Evolutionary conservation across 352 stramenopile species (phyloP), one percentile per base, ranked within the genome.

Genomic region (Saprolegnia diclina): DNA sequence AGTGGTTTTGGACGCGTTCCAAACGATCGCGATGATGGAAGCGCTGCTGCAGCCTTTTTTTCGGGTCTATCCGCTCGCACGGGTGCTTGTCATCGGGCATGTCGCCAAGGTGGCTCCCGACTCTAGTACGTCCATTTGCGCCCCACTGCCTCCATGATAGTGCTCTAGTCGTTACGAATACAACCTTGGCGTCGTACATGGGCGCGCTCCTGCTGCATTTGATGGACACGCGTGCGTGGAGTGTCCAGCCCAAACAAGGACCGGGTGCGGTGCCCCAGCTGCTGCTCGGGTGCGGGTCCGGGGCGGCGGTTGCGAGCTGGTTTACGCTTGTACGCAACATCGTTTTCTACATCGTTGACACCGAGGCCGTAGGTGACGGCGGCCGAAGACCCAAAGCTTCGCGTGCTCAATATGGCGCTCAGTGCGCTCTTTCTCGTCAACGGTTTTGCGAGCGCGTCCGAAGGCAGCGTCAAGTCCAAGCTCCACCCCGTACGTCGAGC

Each of bases 191-290:
- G 9, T 55, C 61, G 19, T 76, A 56, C 9, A 90, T 90, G 59
- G 67, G 65, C 4, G 76, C 77, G 44, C 55, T 93, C 24, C 74
- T 93, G 6, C 63, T 79, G 0, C 64, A 89, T 35, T 62, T 91
- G 40, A 77, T 85, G 65, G 71, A 73, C 16, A 76, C 83, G 19
- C 71, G 77, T 0, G 82, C 89, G 42, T 93, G 85, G 83, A 79
- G 88, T n/a, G 74, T 82, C 18, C 83, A 93, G 66, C 85, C 85
- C 10, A 91, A 88, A 38, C n/a, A 81, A 21, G 85, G 83, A 4
- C 35, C 85, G 13, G 85, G 74, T 5, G 82, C 76, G 5, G 75
- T 90, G 7, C 75, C 83, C 11, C 82, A 93, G 71, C 88, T 87
- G 64, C 70, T 91, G 11, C 19, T 90, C 54, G 79, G 73, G 0